phyloP scores from a whole-genome alignment of 208 protist genomes.

The Acanthamoeba lenticulata region DNA sequence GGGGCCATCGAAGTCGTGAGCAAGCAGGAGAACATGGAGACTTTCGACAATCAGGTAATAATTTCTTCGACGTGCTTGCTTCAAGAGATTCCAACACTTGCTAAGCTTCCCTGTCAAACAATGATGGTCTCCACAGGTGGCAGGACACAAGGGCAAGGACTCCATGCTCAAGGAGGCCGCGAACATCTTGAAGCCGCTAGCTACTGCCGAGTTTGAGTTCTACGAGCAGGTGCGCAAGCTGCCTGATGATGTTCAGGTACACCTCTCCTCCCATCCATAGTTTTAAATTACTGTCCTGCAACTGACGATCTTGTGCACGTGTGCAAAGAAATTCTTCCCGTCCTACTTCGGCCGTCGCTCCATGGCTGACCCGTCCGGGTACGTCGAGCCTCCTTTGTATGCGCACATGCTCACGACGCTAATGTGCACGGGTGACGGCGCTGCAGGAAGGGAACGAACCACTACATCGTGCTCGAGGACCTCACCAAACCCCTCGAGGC shows the following conservation, averaged over 20 bases:
- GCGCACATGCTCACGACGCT: too few species aligned
- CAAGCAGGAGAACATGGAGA: background rate
- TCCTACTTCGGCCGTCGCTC: background rate
- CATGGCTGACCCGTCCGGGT: background rate
- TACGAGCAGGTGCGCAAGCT: slow-evolving; percentile 26
- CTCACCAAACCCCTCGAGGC: background rate
- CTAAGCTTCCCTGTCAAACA: too few species aligned
- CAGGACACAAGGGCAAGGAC: background rate
- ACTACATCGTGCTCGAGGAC: slow-evolving; percentile 67
- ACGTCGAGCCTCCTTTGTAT: background rate
- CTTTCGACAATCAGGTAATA: background rate
- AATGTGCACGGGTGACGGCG: too few species aligned
- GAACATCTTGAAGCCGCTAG: slow-evolving; percentile 17
- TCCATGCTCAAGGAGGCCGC: slow-evolving; percentile 34
- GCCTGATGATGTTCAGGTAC: background rate
- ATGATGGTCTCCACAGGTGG: too few species aligned
- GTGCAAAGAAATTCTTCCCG: background rate
- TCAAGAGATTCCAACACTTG: too few species aligned
- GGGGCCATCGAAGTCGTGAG: background rate
- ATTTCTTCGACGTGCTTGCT: too few species aligned
- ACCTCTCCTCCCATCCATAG: background rate
- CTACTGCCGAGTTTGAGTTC: slow-evolving; percentile 23
- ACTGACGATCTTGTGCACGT: background rate
- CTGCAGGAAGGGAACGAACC: background rate
- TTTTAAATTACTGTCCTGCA: background rate